phyloP scores from a whole-genome alignment of 257 asterid genomes.

The Cinchona pubescens region DNA sequence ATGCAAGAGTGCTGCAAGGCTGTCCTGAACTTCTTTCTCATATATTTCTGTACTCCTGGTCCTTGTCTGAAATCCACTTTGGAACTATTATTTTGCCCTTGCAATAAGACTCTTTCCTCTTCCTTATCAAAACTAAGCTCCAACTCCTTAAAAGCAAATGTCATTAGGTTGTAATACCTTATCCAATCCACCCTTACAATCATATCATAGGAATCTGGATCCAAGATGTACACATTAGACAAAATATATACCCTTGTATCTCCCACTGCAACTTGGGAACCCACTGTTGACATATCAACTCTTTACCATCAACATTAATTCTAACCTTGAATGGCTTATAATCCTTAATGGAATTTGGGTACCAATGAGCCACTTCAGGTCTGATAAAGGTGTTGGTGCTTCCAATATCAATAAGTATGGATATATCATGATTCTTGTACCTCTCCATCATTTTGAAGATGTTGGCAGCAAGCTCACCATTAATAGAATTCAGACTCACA shows the following conservation, averaged over 20 bases:
- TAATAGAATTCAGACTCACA: neutral
- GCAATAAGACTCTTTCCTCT: neutral
- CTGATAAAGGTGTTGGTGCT: neutral
- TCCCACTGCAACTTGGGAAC: neutral
- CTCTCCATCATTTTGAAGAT: neutral
- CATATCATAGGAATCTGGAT: neutral
- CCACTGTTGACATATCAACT: neutral
- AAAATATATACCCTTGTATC: neutral
- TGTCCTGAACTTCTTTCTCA: too few species aligned
- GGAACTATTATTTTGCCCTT: neutral
- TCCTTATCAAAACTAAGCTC: too few species aligned
- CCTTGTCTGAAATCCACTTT: too few species aligned
- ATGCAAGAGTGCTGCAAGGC: too few species aligned
- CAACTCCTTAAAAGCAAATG: too few species aligned
- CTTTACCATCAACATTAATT: neutral
- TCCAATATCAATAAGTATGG: neutral
- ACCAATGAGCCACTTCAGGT: neutral
- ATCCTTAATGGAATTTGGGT: neutral
- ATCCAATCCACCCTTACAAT: neutral
- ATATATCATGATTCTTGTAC: neutral
- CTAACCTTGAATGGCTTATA: neutral
- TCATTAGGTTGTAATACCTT: neutral
- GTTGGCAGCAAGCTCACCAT: too few species aligned
- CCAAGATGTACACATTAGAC: neutral
- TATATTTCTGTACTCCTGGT: too few species aligned